Base-by-base conservation (phyloP, 2,329 filamentous ascomycete species). In the Apiospora koreana region DNA sequence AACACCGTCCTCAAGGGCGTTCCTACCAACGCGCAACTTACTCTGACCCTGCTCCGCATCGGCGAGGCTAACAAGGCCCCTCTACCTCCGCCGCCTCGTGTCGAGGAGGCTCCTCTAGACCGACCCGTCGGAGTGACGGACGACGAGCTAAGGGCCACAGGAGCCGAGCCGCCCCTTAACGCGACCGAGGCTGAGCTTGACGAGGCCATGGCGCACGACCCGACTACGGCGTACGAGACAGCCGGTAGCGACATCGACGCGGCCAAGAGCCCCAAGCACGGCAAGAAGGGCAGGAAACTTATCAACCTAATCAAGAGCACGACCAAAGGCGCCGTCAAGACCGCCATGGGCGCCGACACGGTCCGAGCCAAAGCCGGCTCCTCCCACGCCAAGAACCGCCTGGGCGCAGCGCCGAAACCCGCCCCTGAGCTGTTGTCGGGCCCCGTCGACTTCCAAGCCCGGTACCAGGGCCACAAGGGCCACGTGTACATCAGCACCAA, bases 11-110 rank as follows among this genome's bases (percentile, higher is more conserved):
- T 97, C 67, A 93, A 92, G 77, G 93, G 93, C 2, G 91, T 96
- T 0, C 94, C 94, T 0, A 97, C 94, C 1, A 96, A 97, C 77
- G 93, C 93, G 3, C 94, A 97, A 77, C 87, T 97, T 23, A 91
- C 93, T 0, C 83, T 97, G 38, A 97, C 94, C 0, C 86, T 97
- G 1, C 88, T 97, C 14, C 92, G 94, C 6, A 90, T 95, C 41
- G 94, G 93, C 50, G 94, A 97, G 80, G 89, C 88, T 14, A 95
- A 95, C 81, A 92, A 93, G 74, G 91, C 93, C 0, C 94, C 94
- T 0, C 81, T 97, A 0, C 93, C 93, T 0, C 90, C 88, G 0
- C 86, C 86, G 0, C 85, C 85, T 0, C 73, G 76, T 0, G 78
- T 80, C 2, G 76, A 78, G 25, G 75, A 77, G 0, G 78, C 81